Conservation (phyloP, 2,329 filamentous ascomycete species). For the Ilyonectria mors-panacis region DNA sequence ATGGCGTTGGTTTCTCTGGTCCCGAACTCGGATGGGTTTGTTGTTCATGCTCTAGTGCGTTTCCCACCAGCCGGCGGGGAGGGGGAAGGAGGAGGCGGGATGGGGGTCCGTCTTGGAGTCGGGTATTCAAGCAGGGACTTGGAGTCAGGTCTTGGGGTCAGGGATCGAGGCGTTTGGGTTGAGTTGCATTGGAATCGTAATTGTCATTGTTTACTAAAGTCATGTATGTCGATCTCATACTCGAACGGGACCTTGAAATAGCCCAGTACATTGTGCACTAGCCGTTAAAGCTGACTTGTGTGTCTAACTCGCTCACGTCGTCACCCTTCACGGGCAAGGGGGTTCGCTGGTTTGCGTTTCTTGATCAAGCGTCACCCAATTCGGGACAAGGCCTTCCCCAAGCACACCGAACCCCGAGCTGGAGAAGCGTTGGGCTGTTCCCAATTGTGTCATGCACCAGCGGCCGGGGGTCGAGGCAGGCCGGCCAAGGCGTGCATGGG, state of each 20-base stretch:
- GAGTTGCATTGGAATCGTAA: neutral
- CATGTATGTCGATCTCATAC: neutral
- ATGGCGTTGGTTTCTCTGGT: conserved; percentile 7
- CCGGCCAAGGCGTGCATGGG: neutral
- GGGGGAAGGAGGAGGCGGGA: conserved; percentile 5
- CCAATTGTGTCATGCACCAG: conserved; percentile 33
- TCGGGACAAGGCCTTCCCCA: conserved; percentile 32
- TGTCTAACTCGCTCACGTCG: neutral
- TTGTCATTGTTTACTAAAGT: conserved; percentile 5
- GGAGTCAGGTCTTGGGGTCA: no score
- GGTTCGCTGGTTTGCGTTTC: conserved; percentile 18
- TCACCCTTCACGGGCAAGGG: conserved; percentile 5
- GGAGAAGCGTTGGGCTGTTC: conserved; percentile 25
- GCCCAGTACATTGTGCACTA: no score
- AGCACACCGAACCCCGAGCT: conserved; percentile 32
- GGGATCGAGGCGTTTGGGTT: neutral
- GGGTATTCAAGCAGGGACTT: neutral
- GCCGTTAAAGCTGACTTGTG: no score
- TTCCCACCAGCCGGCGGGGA: neutral
- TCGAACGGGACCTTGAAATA: neutral
- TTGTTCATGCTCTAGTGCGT: conserved; percentile 27
- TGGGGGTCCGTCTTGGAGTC: conserved; percentile 1
- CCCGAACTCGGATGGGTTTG: conserved; percentile 21
- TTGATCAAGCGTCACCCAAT: conserved; percentile 30
- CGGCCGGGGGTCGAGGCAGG: conserved; percentile 6